Conservation (phyloP, 1,284 basidiomycete genomes). For the Ceratobasidium theobromae region DNA sequence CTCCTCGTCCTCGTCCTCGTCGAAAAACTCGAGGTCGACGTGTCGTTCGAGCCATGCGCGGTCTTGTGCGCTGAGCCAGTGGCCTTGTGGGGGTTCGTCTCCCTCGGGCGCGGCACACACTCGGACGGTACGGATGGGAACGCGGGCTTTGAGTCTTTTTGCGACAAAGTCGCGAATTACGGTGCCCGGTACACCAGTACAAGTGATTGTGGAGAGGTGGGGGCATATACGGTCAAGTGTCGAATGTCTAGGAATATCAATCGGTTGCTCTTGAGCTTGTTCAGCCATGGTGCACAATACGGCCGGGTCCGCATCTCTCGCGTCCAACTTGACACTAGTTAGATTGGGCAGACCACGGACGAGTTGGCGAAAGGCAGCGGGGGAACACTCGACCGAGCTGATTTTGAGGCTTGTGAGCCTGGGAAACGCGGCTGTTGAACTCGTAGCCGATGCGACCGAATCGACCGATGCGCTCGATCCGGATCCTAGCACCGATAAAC, state of each 20-base stretch:
- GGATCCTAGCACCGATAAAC: not conserved
- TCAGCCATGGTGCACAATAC: not conserved
- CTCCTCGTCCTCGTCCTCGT: conserved; percentile 29
- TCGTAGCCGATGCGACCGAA: not conserved
- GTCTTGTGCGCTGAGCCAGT: conserved; percentile 13
- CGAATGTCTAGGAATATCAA: not conserved
- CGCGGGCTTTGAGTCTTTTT: not conserved
- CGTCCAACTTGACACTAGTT: conserved; percentile 17
- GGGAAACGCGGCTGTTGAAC: conserved; percentile 4
- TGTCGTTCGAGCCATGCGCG: conserved; percentile 23
- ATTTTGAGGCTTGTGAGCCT: conserved; percentile 22
- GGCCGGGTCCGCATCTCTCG: conserved; percentile 15
- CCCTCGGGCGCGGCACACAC: conserved; percentile 11
- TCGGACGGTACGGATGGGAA: conserved; percentile 12
- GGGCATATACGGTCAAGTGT: conserved; percentile 14
- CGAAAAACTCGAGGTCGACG: conserved; percentile 27
- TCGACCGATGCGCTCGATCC: not conserved
- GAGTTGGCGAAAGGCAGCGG: conserved; percentile 24
- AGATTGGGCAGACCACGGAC: conserved; percentile 17
- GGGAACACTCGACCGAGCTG: conserved; percentile 17
- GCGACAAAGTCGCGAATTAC: conserved; percentile 18
- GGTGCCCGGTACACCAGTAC: conserved; percentile 10
- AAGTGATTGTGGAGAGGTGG: not conserved
- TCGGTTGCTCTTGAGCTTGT: not conserved
- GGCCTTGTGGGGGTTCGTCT: not conserved